Evolutionary conservation across 2,329 filamentous ascomycete genomes (phyloP), one percentile per base, ranked within the genome.

Genomic region (Alternaria sp.): DNA sequence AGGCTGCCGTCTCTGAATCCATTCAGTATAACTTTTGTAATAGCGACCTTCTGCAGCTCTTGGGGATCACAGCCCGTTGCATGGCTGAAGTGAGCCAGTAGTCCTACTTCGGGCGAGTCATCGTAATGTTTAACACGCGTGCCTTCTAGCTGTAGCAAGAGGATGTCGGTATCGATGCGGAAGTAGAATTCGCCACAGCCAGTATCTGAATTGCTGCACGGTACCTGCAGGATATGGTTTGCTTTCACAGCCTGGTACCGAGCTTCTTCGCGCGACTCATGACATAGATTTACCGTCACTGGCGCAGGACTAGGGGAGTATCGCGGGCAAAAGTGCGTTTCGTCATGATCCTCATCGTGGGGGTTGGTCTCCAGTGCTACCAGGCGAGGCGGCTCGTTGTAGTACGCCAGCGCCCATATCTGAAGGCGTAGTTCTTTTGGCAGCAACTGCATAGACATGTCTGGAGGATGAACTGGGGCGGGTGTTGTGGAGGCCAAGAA

Each of bases 401-500:
- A 63, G 53, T 71, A 72, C 18, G 43, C 64, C 9, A 62, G 60
- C 16, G 60, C 43, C 68, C 68, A 72, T 22, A 72, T 67, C 10
- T 68, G 61, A n/a, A 72, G 56, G 14, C 70, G 70, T 4, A 72
- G 49, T 30, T 72, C 70, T 36, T 72, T 72, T 22, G 70, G 70
- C 8, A 72, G 59, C 40, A 20, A 27, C 22, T 55, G 57, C n/a
- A 71, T 53, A n/a, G 65, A 66, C 70, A 72, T 71, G 44, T 48
- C 36, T 38, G 41, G 44, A 50, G 43, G 43, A 28, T 18, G 34
- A 10, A 18, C 20, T 34, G 40, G 27, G 20, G 18, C 22, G 57
- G 54, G 34, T 25, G 48, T 38, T 50, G 44, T 41, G 46, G 57
- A 40, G 45, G 40, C 12, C 48, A 30, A 27, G 54, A 45, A 27